Evolutionary conservation across 2,329 filamentous ascomycete species (phyloP).

Genomic region (Kalaharituber pfeilii): DNA sequence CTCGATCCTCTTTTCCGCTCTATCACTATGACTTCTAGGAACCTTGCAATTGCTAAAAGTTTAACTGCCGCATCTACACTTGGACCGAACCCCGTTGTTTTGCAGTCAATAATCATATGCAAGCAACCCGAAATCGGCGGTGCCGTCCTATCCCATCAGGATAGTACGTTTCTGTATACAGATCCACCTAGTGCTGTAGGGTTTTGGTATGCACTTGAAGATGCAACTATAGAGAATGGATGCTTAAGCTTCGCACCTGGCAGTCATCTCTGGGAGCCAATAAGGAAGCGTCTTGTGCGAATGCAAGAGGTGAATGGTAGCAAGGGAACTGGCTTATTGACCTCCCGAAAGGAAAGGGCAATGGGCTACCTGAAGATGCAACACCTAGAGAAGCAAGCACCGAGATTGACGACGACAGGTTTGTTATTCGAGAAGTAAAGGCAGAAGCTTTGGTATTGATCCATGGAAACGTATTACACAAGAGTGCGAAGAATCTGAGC

Average conservation of each 20-base stretch:
- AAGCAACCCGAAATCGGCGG: constrained; percentile 95
- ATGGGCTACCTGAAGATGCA: constrained; percentile 29
- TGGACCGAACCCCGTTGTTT: constrained; percentile 38
- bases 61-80: constrained; percentile 50
- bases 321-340: constrained; percentile 48
- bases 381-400: constrained; percentile 26
- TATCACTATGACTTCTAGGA: constrained; percentile 35
- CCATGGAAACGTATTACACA: constrained; percentile 87
- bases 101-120: constrained; percentile 97
- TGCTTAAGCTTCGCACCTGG: constrained; percentile 75
- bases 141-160: constrained; percentile 78
- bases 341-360: constrained; percentile 42
- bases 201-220: constrained; percentile 95
- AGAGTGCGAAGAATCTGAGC: constrained; percentile 85
- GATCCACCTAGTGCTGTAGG: constrained; percentile 75
- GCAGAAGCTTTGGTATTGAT: constrained; percentile 83
- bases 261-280: constrained; percentile 55
- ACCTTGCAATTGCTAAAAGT: constrained; percentile 47
- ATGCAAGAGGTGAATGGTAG: constrained; percentile 27
- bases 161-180: constrained; percentile 84
- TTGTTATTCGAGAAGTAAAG: constrained; percentile 72
- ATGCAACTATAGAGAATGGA: constrained; percentile 71
- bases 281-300: constrained; percentile 60
- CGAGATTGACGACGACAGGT: constrained; percentile 35
- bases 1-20: constrained; percentile 49